A percentile compares a stretch with the other conserved stretches of the same genome.
Conservation (phyloP, 805 yeast species). For the Saturnispora silvae region DNA sequence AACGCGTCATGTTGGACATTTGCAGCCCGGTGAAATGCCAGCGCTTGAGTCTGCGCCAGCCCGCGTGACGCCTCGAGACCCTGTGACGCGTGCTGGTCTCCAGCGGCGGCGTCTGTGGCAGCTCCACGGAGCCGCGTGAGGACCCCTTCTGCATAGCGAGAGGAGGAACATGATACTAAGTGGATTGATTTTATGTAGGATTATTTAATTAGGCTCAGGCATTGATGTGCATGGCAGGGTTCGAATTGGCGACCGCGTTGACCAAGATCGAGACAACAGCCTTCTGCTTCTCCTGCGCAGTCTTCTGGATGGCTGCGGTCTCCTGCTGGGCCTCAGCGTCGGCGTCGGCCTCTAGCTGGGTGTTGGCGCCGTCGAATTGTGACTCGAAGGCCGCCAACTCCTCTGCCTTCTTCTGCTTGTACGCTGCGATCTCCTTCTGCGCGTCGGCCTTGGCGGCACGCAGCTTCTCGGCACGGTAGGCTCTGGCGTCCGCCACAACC, state of each 20-base stretch:
- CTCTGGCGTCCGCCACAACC: conserved; percentile 86
- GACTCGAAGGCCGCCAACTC: conserved; percentile 68
- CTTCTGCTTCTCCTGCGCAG: conserved; percentile 50
- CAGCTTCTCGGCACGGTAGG: conserved; percentile 75
- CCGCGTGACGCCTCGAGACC: too few species aligned
- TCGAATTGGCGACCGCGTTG: conserved; percentile 69
- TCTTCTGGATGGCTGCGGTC: conserved; percentile 51
- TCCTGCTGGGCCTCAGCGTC: conserved; percentile 63
- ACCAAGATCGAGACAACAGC: conserved; percentile 67
- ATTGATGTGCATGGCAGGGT: conserved; percentile 75
- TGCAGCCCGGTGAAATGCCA: too few species aligned
- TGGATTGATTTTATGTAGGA: too few species aligned
- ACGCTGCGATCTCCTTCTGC: conserved; percentile 73
- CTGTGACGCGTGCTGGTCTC: too few species aligned
- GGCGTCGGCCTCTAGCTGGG: conserved; percentile 69
- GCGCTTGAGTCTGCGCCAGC: too few species aligned
- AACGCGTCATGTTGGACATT: too few species aligned
- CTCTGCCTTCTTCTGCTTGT: conserved; percentile 72
- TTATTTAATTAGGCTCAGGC: too few species aligned
- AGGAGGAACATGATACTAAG: too few species aligned
- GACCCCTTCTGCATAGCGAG: too few species aligned
- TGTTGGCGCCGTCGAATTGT: conserved; percentile 66
- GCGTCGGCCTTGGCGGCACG: conserved; percentile 96
- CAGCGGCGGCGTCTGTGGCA: too few species aligned
- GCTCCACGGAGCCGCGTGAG: too few species aligned